Base-by-base conservation (phyloP, 192 early-diverging fungal species). In the Rhizophagus sp. region DNA sequence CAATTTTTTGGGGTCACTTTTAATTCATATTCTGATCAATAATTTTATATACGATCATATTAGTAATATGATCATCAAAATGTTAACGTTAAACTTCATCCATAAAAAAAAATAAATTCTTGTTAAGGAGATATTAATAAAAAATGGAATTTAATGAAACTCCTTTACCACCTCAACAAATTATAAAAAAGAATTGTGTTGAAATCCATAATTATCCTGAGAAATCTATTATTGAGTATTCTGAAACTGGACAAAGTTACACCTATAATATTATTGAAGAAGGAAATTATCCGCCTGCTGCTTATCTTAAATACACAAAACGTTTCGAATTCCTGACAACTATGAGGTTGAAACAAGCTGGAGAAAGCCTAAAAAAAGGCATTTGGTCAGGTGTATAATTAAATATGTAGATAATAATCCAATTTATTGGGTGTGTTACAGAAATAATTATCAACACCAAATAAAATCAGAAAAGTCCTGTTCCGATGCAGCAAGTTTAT, bases 261-360 rank as follows among this genome's bases (percentile, higher is more conserved):
- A 71, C 0, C 2, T 71, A 71, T 47, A 71, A 68, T 10, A 68
- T 68, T 68, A 68, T 68, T 34, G 13, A 67, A 67, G 33, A 67
- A 36, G 69, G n/a, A 44, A 4, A 44, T n/a, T 71, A 71, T 47
- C 69, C 6, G 33, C 22, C 12, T 0, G 2, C 3, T 15, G n/a
- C 11, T 36, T 67, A 67, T 39, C 4, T 68, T 25, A 34, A 34
- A 68, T 68, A 68, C 39, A 68, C 33, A 68, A 27, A 68, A 68
- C 9, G 66, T 27, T 33, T 39, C 4, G 15, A 68, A 71, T 71
- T 71, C 7, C 22, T 47, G 13, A 71, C 25, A 47, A 71, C 49
- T 71, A 71, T 71, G 11, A 71, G 1, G 15, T 71, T 17, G 1
- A 49, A 47, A 25, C n/a, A 12, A 71, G 17, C 25, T 71, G 1